Percentiles rank a stretch among this genome's conserved stretches.
phyloP scores from a whole-genome alignment of 2,329 filamentous ascomycete species.

The Myriosclerotinia duriaeana region DNA sequence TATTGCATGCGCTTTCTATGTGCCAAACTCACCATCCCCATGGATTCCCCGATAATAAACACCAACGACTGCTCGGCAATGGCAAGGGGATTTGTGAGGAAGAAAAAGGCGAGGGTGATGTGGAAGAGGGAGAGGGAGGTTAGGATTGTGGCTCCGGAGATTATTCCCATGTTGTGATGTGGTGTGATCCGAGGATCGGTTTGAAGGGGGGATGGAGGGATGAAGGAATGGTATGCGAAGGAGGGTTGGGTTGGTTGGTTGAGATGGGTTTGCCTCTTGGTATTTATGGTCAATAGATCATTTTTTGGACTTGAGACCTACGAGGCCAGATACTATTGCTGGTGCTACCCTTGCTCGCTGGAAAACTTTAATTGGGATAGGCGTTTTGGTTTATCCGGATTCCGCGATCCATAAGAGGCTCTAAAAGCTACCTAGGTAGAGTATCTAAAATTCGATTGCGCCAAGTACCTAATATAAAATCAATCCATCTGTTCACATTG shows the following conservation, averaged over 20 bases:
- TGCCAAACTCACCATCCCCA: conserved; percentile 67
- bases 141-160: conserved; percentile 79
- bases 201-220: not conserved
- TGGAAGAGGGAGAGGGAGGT: conserved; percentile 81
- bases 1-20: not conserved
- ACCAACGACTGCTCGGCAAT: conserved; percentile 80
- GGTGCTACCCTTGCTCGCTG: not conserved
- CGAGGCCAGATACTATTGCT: conserved; percentile 13
- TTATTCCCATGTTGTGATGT: conserved; percentile 66
- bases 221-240: not conserved
- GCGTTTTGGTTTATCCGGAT: conserved; percentile 17
- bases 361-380: conserved; percentile 21
- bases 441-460: too few relatives aligned
- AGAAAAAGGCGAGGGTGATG: conserved; percentile 78
- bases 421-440: too few relatives aligned
- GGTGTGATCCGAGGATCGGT: not conserved
- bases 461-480: too few relatives aligned
- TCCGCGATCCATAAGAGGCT: too few relatives aligned
- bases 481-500: too few relatives aligned
- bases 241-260: not conserved
- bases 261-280: not conserved
- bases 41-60: conserved; percentile 76
- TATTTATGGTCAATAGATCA: conserved; percentile 16
- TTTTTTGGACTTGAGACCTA: not conserved
- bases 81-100: conserved; percentile 69